A percentile compares a stretch with the other conserved stretches of the same genome.
phyloP scores from a whole-genome alignment of 495 filamentous ascomycete genomes.

The Aeminium ludgeri region DNA sequence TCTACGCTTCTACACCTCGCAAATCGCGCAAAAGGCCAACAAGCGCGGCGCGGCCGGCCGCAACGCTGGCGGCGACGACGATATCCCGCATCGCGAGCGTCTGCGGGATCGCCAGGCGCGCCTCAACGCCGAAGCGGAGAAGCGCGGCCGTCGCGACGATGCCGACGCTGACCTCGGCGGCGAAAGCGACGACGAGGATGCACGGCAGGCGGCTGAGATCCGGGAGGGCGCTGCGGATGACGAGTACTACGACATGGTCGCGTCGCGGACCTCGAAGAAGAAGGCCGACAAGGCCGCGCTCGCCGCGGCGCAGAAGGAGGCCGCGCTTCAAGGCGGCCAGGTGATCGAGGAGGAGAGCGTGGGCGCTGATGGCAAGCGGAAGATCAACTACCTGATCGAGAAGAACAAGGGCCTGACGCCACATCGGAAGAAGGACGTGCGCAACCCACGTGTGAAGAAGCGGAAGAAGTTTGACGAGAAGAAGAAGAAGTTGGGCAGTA shows the following conservation, averaged over 20 bases:
- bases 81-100: constrained; percentile 82
- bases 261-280: constrained; percentile 45
- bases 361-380: constrained; percentile 63
- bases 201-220: constrained; percentile 32
- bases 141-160: constrained; percentile 50
- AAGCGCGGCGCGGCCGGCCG: constrained; percentile 66
- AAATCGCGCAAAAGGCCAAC: constrained; percentile 81
- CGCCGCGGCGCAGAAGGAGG: constrained; percentile 34
- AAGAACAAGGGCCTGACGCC: constrained; percentile 94
- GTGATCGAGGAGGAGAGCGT: constrained; percentile 46
- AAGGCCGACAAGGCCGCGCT: constrained; percentile 57
- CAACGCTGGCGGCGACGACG: constrained; percentile 76
- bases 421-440: constrained; percentile 73
- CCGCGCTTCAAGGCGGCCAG: constrained; percentile 37
- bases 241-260: constrained; percentile 79
- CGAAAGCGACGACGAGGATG: constrained; percentile 45
- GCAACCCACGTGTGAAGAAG: constrained; percentile 97
- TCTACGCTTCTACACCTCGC: constrained; percentile 90
- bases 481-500: constrained; percentile 80
- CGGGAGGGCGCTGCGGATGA: constrained; percentile 37
- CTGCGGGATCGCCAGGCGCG: constrained; percentile 67
- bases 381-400: constrained; percentile 78
- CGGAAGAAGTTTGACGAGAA: constrained; percentile 80
- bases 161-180: constrained; percentile 40
- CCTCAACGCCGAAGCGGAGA: constrained; percentile 73